Base-by-base conservation (phyloP, 345 rosid genomes). In the Clarkia xantiana region DNA sequence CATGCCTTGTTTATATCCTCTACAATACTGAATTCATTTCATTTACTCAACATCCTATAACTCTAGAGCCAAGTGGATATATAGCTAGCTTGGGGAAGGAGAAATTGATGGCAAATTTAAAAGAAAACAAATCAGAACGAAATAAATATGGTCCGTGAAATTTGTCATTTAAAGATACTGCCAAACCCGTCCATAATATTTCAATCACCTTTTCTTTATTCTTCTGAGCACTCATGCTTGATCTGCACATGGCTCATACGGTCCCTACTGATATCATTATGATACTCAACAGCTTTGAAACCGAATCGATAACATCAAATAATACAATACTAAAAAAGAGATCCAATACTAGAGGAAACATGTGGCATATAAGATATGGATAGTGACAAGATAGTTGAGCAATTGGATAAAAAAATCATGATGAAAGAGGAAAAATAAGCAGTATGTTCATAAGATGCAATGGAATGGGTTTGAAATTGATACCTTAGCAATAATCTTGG, bases 201-300 rank as follows among this genome's bases (percentile, higher is more conserved):
- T 34, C 2, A 0, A 25, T 49, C 10, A 9, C 41, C 11, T 14
- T 49, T 49, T 34, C 18, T 22, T 41, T 18, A n/a, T 9, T 29
- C 41, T 49, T 49, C 41, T 15, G 1, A 15, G 14, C 38, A 39
- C 42, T 23, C 13, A 2, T 9, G 2, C 4, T 34, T 19, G 6
- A 18, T 6, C n/a, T 49, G 40, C 41, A 15, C 41, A 49, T 49
- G 41, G 41, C n/a, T 25, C 53, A 14, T 49, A 49, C 25, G 53
- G 53, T 49, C 53, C 53, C 5, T 49, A 49, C 11, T 11, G 18
- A 17, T 40, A 39, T n/a, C 53, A 49, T 49, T 18, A 29, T 49
- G 53, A 49, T 4, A 49, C 17, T 12, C 14, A 40, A 29, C 52
- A 23, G 13, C 17, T 49, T 14, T 49, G 6, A 22, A 16, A 49